Percentiles rank a stretch among this genome's conserved stretches.
These are phyloP conservation scores for Vairimorpha apis DNA, from an alignment of 371 early-diverging fungal species.

Conservation along the genomic window DNA sequence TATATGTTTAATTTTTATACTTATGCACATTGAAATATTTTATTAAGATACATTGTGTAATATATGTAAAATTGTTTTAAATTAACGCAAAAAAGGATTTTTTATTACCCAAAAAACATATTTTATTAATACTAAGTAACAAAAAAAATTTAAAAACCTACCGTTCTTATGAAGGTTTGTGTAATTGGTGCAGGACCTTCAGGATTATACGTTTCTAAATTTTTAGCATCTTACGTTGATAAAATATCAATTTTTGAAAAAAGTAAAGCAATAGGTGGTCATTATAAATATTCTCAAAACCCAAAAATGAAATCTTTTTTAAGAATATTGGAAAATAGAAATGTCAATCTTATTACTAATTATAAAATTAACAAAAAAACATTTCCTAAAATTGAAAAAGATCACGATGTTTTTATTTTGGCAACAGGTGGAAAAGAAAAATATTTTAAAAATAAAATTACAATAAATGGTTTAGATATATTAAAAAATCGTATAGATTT, in stretches of 20 bases:
- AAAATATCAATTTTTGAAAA: constrained; percentile 40
- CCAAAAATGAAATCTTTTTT: constrained; percentile 31
- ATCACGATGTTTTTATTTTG: constrained; percentile 40
- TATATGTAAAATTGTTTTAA: too few relatives aligned
- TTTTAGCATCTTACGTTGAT: neutral
- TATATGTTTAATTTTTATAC: too few relatives aligned
- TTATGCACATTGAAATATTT: too few relatives aligned
- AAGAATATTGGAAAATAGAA: constrained; percentile 15
- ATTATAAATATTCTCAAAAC: constrained; percentile 38
- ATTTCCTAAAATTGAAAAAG: neutral
- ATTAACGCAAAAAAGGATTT: too few relatives aligned
- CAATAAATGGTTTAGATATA: constrained; percentile 10
- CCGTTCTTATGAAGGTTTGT: constrained; percentile 16
- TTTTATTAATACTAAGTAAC: too few relatives aligned
- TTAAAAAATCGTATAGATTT: neutral
- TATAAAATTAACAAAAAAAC: constrained; percentile 4
- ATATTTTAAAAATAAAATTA: neutral
- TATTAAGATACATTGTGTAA: too few relatives aligned
- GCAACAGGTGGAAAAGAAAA: constrained; percentile 42
- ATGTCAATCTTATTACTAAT: constrained; percentile 27
- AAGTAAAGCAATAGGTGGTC: constrained; percentile 20
- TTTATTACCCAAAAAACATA: too few relatives aligned
- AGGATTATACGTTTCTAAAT: constrained; percentile 45
- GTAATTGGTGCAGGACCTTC: constrained; percentile 55
- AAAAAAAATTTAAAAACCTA: too few relatives aligned